Evolutionary conservation across 345 rosid genomes (phyloP).

Genomic region (Gossypium turneri): DNA sequence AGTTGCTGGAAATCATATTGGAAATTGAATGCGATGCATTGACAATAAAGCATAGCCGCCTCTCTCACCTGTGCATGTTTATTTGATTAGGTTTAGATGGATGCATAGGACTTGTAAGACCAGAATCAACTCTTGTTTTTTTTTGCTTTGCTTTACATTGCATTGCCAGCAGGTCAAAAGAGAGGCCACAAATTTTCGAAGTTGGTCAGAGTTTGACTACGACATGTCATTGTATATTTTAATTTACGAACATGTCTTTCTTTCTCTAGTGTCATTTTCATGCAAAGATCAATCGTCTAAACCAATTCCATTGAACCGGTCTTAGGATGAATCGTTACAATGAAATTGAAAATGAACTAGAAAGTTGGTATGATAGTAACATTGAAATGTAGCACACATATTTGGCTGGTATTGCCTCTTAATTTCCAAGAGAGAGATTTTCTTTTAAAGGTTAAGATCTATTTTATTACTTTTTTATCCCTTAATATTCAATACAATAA

Average conservation of each 20-base stretch:
- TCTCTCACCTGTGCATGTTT: neutral
- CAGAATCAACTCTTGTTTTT: neutral
- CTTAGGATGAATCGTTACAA: neutral
- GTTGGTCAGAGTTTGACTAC: neutral
- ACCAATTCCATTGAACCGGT: neutral
- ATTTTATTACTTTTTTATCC: too few species aligned
- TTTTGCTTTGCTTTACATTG: neutral
- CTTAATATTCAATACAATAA: too few species aligned
- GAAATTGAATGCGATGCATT: neutral
- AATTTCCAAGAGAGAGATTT: too few species aligned
- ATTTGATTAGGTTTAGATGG: neutral
- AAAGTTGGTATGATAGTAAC: neutral
- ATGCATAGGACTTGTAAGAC: neutral
- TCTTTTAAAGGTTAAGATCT: too few species aligned
- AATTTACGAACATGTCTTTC: neutral
- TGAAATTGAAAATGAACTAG: neutral
- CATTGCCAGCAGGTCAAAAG: neutral
- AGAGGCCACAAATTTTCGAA: neutral
- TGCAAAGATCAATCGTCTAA: neutral
- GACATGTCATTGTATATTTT: neutral
- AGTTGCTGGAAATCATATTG: neutral
- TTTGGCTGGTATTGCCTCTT: neutral
- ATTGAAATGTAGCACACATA: neutral
- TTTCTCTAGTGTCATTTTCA: conserved; percentile 9
- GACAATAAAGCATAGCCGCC: neutral